Evolutionary conservation across 768 basidiomycete species (phyloP), one percentile per base, ranked within the genome.

Genomic region (Chalciporus piperatus): DNA sequence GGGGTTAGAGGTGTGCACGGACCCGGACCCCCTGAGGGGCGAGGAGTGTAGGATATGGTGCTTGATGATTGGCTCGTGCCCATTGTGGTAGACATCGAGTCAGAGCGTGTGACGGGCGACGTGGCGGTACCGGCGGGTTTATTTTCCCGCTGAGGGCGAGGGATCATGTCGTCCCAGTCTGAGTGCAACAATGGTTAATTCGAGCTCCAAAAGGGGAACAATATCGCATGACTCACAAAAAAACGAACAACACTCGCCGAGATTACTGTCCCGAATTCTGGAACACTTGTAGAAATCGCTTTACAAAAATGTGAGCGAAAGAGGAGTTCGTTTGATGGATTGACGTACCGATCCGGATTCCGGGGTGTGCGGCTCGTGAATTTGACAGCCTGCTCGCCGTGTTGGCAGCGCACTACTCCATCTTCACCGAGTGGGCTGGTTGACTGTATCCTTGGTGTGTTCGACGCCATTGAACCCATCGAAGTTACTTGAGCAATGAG

Each of bases 251-350:
- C 12, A 23, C 0, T 54, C 43, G 14, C 6, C 4, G 30, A 6
- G 8, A 22, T 22, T 22, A 22, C 2, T 22, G 22, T 22, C 22
- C 14, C 10, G 11, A 0, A 3, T 3, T 48, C 65, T 65, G 6
- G 59, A 40, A 49, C 78, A 80, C n/a, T 35, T 39, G 45, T 72
- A 78, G 62, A 73, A 80, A 3, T 47, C 67, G 54, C 68, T 67
- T 37, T 14, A n/a, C 35, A 37, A n/a, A n/a, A 16, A 37, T 51
- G 25, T 1, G 0, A 5, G n/a, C 0, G 32, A 0, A 13, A 42
- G 43, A 20, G 23, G 7, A 20, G n/a, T 27, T 13, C 17, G 13
- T 40, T 14, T 22, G 7, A 32, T n/a, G n/a, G 8, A 17, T 25
- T 23, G 22, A 51, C 68, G 27, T 56, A 77, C 78, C 76, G 71